A percentile compares a stretch with the other conserved stretches of the same genome.
Conservation (phyloP, 164 flowering plant genomes). For the Echeveria elegans region DNA sequence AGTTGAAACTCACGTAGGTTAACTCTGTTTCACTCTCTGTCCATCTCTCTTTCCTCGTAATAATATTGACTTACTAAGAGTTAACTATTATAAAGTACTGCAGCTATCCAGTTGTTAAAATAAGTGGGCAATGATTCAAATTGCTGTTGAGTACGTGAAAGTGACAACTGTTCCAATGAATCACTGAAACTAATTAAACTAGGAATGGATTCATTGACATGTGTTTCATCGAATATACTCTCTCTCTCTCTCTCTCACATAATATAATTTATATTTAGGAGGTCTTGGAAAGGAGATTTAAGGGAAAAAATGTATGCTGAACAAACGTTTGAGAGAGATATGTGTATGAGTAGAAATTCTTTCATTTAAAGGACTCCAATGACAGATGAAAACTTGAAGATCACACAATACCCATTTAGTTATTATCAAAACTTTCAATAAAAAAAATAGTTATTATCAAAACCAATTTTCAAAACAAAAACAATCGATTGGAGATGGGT, state of each 20-base stretch:
- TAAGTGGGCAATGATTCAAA: background rate
- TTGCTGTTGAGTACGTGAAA: background rate
- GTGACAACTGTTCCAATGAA: background rate
- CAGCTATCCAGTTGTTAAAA: constrained; percentile 1
- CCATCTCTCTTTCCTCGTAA: background rate
- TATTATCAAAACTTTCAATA: too few species aligned
- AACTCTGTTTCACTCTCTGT: too few species aligned
- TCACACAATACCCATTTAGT: background rate
- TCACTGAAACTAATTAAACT: background rate
- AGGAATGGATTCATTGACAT: background rate
- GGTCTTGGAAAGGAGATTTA: too few species aligned
- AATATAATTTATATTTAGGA: too few species aligned
- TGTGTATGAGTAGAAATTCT: too few species aligned
- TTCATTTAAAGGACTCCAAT: too few species aligned
- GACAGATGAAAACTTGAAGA: background rate
- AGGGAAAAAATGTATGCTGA: too few species aligned
- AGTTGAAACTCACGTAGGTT: too few species aligned
- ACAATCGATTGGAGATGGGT: too few species aligned
- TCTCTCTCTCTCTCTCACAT: too few species aligned
- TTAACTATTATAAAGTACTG: background rate
- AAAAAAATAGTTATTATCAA: too few species aligned
- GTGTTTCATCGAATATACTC: background rate
- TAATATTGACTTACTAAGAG: background rate
- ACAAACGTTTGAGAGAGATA: too few species aligned
- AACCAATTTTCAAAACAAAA: background rate